phyloP scores from a whole-genome alignment of 352 stramenopile species.

The Phytopythium delawarense region DNA sequence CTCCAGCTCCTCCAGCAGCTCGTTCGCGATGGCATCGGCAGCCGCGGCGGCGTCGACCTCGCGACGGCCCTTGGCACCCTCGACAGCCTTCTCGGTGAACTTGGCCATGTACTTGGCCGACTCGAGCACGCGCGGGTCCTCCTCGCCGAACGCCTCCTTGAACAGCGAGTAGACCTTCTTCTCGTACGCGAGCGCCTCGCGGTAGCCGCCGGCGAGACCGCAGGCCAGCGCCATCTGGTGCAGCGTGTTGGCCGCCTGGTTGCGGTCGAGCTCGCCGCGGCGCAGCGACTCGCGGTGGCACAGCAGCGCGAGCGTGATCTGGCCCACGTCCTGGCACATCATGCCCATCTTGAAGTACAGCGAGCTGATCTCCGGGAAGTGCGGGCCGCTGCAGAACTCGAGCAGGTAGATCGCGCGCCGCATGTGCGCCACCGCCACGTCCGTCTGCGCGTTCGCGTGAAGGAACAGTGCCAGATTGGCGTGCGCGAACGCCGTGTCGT shows the following conservation, averaged over 20 bases:
- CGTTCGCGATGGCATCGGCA: slow-evolving; percentile 71
- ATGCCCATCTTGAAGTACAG: slow-evolving; percentile 94
- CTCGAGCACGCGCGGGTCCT: slow-evolving; percentile 79
- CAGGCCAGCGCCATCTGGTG: slow-evolving; percentile 88
- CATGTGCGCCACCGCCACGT: slow-evolving; percentile 87
- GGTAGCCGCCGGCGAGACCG: slow-evolving; percentile 69
- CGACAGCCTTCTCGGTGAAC: slow-evolving; percentile 87
- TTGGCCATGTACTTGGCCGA: slow-evolving; percentile 79
- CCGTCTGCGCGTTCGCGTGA: slow-evolving; percentile 80
- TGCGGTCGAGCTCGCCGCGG: slow-evolving; percentile 81
- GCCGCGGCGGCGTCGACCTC: slow-evolving; percentile 74
- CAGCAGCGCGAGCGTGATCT: slow-evolving; percentile 82
- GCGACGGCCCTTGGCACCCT: slow-evolving; percentile 75
- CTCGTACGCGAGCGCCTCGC: slow-evolving; percentile 87
- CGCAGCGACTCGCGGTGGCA: slow-evolving; percentile 88
- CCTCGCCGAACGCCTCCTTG: slow-evolving; percentile 75
- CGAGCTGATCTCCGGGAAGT: slow-evolving; percentile 88
- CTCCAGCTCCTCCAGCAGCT: slow-evolving; percentile 71
- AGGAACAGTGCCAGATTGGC: slow-evolving; percentile 91
- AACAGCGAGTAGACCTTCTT: slow-evolving; percentile 86
- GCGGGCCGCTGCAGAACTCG: slow-evolving; percentile 88
- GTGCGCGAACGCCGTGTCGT: slow-evolving; percentile 90
- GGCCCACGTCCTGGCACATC: slow-evolving; percentile 91
- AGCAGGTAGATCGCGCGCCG: slow-evolving; percentile 91
- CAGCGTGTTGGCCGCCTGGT: slow-evolving; percentile 83